Base-by-base conservation (phyloP, 306 rosid species). In the Cicer yamashitae region DNA sequence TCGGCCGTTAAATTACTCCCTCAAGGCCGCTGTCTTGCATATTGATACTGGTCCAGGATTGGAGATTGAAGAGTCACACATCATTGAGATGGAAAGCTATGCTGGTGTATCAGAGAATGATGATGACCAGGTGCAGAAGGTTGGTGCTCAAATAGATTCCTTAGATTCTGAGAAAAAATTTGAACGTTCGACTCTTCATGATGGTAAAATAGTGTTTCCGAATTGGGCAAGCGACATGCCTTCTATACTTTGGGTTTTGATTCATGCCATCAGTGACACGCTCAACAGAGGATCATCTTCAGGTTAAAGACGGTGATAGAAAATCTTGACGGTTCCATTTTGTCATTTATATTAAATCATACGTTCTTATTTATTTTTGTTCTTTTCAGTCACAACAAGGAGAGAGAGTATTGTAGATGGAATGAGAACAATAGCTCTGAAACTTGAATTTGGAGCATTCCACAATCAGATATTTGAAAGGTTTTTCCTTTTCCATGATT, bases 1-100 rank as follows among this genome's bases (percentile, higher is more conserved):
- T 48, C 91, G 87, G 74, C 98, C 99, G 34, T 84, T 96, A 67
- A 83, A 90, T 78, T 96, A 96, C 88, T 90, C 96, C 75, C 96
- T 96, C 60, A 90, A 90, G 77, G 96, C 87, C 66, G 94, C 99
- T 67, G 73, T 92, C 76, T 88, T 94, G 89, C 90, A 89, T 77
- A 85, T 94, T 53, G 96, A 94, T 87, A 94, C 97, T 73, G 99
- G 99, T 79, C 98, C 98, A 37, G 99, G 98, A 73, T 91, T 94
- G 73, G 85, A 70, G 84, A 90, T 94, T 79, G 88, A 90, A 77
- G 83, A 82, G 62, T 86, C 96, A 7, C 84, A 78, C 54, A 70
- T 85, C 66, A 82, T 94, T 88, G 99, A 94, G 84, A 92, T 94
- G 92, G 96, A 94, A 75, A 88, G 86, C 76, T 81, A 56, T 84